Evolutionary conservation across 2,329 filamentous ascomycete genomes (phyloP), one percentile per base, ranked within the genome.

Genomic region (Nemania sp.): DNA sequence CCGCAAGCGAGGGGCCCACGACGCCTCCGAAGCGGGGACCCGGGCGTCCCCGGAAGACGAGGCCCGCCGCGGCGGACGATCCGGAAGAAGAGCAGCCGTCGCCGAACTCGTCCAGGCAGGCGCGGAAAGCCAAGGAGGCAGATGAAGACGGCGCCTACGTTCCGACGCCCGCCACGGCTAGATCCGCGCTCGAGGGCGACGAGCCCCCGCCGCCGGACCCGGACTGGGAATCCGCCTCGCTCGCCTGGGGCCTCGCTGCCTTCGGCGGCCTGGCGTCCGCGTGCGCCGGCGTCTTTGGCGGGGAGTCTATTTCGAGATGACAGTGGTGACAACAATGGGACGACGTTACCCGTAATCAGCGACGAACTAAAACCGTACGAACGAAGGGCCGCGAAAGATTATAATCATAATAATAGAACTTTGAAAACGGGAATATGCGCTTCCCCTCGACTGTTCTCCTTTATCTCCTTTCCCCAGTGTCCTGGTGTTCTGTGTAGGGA

Each of bases 171-270:
- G 68, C 68, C 5, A 76, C 76, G 47, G 68, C 65, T 15, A 67
- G 65, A 12, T 57, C 57, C 10, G 66, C 69, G 1, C 61, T 71
- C 5, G 69, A 70, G 65, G 79, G 79, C 0, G 81, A 83, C 61
- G 67, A 74, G 32, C 57, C 78, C n/a, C 75, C 75, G 1, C 71
- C 74, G 9, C 68, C 73, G 11, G 78, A 77, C 11, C 68, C 77
- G 34, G 80, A 81, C 62, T 79, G 78, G 77, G 81, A 83, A 63
- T 72, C 77, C 10, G 78, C 77, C 2, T 76, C 80, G 6, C 70
- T 83, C 21, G 72, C 76, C 3, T 83, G 80, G 80, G 79, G 78
- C 2, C 64, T 83, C 48, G 74, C 76, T 12, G 74, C 74, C 15
- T 54, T 80, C 13, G 77, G 77, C 1, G 81, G 81, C 1, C 67